Base-by-base conservation (phyloP, 108 stramenopile genomes). In the Stephanodiscus minutulus region DNA sequence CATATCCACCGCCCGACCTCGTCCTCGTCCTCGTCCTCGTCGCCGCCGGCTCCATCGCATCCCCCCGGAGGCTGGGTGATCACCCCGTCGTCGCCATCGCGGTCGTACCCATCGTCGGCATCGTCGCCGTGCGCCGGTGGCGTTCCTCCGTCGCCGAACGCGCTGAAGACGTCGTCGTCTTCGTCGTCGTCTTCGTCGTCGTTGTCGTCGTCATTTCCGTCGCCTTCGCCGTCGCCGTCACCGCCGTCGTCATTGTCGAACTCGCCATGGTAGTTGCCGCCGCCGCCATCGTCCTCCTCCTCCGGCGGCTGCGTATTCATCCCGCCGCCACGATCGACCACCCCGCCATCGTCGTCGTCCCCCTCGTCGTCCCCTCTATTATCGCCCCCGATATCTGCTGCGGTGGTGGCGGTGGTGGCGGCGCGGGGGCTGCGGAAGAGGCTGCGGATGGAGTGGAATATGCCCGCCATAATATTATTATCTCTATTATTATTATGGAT, bases 131-230 rank as follows among this genome's bases (percentile, higher is more conserved):
- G 29, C 7, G 17, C 47, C 68, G 7, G 37, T 25, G 6, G 25
- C 27, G 28, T 54, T 15, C 28, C 18, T 2, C 35, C 55, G 37
- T 56, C 66, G 25, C 66, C 68, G 58, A 58, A 68, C 41, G 55
- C 35, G 46, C 70, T 70, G 31, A 52, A 60, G 47, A 61, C 70
- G 60, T 61, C 70, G 29, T 48, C 63, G 47, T 70, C 68, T 4
- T 28, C 31, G 49, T 15, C 37, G 4, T 50, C 50, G 47, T 35
- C 39, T 1, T 64, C 25, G 17, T 52, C 2, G 27, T 53, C 46
- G 29, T 28, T 18, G 49, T 15, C 37, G 4, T 50, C 50, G 47
- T 35, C 39, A 5, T 64, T n/a, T n/a, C n/a, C n/a, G n/a, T n/a
- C n/a, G n/a, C n/a, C n/a, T n/a, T n/a, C n/a, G n/a, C n/a, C n/a